These are phyloP conservation scores for Przewalskia tangutica DNA, from an alignment of 257 asterid genomes.

Conservation along the genomic window DNA sequence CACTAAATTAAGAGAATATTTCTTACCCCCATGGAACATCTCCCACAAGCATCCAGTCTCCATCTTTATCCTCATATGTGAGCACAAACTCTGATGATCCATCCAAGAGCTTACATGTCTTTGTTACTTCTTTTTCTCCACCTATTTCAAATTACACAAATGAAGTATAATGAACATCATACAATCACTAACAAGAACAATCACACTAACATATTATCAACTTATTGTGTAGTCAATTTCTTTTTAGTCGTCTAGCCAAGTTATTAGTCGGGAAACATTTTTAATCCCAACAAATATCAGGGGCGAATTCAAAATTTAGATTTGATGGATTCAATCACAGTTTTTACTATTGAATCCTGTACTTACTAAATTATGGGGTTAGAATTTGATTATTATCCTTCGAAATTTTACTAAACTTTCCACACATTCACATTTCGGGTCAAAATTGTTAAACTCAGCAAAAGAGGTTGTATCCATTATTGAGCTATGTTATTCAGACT, in stretches of 20 bases:
- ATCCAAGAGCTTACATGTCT: constrained; percentile 55
- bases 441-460: too few species aligned
- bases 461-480: too few species aligned
- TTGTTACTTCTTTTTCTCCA: constrained; percentile 35
- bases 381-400: too few species aligned
- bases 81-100: constrained; percentile 70
- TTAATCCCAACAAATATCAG: not conserved
- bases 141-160: constrained; percentile 15
- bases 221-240: not conserved
- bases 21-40: constrained; percentile 86
- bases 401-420: too few species aligned
- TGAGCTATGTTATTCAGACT: not conserved
- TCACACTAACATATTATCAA: not conserved
- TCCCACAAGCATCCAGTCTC: constrained; percentile 93
- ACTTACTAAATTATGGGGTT: too few species aligned
- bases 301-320: too few species aligned
- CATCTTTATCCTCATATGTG: constrained; percentile 77
- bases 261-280: not conserved
- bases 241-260: not conserved
- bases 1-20: not conserved
- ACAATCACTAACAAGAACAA: not conserved
- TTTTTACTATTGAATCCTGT: too few species aligned
- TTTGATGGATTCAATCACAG: too few species aligned
- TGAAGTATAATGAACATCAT: not conserved
- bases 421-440: too few species aligned